Evolutionary conservation across 305 asterid genomes (phyloP), one percentile per base, ranked within the genome.

Genomic region (Euphrasia arctica): DNA sequence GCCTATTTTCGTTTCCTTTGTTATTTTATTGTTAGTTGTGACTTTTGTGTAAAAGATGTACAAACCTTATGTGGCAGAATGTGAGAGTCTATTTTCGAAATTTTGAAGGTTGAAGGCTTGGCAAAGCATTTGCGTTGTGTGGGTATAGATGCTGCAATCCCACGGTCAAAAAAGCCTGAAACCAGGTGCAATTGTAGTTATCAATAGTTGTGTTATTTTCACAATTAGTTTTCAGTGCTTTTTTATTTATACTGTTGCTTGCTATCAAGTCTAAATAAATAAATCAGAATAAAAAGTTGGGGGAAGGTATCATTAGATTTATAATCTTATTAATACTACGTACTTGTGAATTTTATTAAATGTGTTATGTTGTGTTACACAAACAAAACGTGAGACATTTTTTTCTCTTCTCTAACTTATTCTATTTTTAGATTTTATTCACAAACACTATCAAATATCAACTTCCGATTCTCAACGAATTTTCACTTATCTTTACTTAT

Each of bases 121-220:
- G 98, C 97, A 36, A 92, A 87, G 75, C 98, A 89, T 80, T 80
- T 92, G 66, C 89, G 97, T 29, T 89, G 98, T 63, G 97, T 89
- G 41, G 96, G 97, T 74, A 77, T 92, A 77, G 98, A 92, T 83
- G 97, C 98, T 73, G 96, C 91, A 50, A 65, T 85, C 77, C 91
- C 98, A 25, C 39, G 75, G 71, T 80, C 84, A 36, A 92, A 76
- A 80, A 92, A 78, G 80, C 98, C 97, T 43, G 91, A 77, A 9
- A 56, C 90, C 65, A 92, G 97, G 98, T 91, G 31, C 64, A 12
- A 9, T 62, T 70, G 65, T 68, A 58, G 63, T 58, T 28, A 31
- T 54, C 61, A 32, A 72, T 39, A 43, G 59, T 63, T 43, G 36
- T 36, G 28, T 29, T 32, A 41, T 65, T 36, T 36, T 36, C 42